Evolutionary conservation across 1,284 basidiomycete genomes (phyloP), one percentile per base, ranked within the genome.

Genomic region (Meira miltonrushii): DNA sequence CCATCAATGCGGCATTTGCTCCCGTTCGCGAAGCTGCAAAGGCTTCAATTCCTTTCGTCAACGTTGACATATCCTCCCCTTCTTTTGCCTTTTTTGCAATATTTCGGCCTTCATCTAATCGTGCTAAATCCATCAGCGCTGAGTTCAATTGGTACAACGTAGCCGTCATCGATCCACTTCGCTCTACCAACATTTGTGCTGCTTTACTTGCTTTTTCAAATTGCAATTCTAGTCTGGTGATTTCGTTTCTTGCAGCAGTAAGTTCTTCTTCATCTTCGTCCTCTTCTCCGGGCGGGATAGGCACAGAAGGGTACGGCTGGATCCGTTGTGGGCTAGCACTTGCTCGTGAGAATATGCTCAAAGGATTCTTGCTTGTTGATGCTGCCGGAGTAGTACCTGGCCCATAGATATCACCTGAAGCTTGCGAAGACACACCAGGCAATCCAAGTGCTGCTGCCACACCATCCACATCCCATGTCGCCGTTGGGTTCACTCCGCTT

Each of bases 181-280:
- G 38, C 38, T 54, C 53, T 15, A 40, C 53, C 8, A 40, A 12
- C 1, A 25, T 5, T 40, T 56, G n/a, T 11, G 40, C 55, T 11
- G 25, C 43, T 49, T 33, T 19, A 9, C 44, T 49, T 10, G 55
- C 55, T 25, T 37, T 46, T 33, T 46, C 43, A 33, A 56, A 56
- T n/a, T 56, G 55, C 43, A 56, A 23, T 28, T 56, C 55, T 1
- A 56, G n/a, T 48, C 55, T 40, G 10, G 55, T 56, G 6, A 56
- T 49, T 25, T 56, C 55, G 15, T 43, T 46, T 46, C 55, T 50
- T 19, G 55, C 55, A 23, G 37, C 12, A 17, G 55, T 49, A 21
- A 56, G 19, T 13, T 47, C 25, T 39, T 56, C 55, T 25, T 56
- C 55, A 49, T 56, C 55, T 19, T 46, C 28, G 25, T 56, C 55